A percentile compares a stretch with the other conserved stretches of the same genome.
Conservation (phyloP, 1,139 yeast genomes). For the Zygosaccharomyces sapae region DNA sequence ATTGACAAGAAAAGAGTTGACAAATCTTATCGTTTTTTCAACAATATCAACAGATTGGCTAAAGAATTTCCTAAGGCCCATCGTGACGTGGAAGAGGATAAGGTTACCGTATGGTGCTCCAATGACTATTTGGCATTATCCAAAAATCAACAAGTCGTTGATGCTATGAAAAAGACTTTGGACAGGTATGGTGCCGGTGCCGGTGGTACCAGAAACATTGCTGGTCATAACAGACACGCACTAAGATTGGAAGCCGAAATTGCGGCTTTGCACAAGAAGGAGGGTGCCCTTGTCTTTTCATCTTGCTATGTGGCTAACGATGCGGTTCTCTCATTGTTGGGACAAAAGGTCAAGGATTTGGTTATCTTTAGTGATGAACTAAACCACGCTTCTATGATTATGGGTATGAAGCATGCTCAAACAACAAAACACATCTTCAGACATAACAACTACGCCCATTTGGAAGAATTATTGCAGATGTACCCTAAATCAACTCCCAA, state of each 20-base stretch:
- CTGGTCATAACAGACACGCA: conserved; percentile 92
- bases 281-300: conserved; percentile 89
- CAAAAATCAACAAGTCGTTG: conserved; percentile 63
- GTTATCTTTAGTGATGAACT: conserved; percentile 89
- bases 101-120: conserved; percentile 98
- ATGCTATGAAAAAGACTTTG: conserved; percentile 74
- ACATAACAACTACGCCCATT: conserved; percentile 81
- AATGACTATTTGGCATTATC: conserved; percentile 97
- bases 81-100: conserved; percentile 64
- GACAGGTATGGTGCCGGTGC: conserved; percentile 97
- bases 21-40: conserved; percentile 91
- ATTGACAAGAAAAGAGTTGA: conserved; percentile 72
- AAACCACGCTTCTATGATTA: conserved; percentile 97
- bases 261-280: conserved; percentile 90
- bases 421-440: conserved; percentile 84
- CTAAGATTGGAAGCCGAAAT: conserved; percentile 77
- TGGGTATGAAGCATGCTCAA: conserved; percentile 88
- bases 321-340: conserved; percentile 87
- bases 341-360: conserved; percentile 82
- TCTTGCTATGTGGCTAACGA: conserved; percentile 97
- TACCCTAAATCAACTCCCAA: conserved; percentile 86
- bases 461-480: conserved; percentile 70
- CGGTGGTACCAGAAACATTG: conserved; percentile 98
- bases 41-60: conserved; percentile 94
- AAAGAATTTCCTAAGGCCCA: conserved; percentile 92